These are phyloP conservation scores for Ophiostoma tasmaniense DNA, from an alignment of 2,329 filamentous ascomycete genomes.

Conservation along the genomic window DNA sequence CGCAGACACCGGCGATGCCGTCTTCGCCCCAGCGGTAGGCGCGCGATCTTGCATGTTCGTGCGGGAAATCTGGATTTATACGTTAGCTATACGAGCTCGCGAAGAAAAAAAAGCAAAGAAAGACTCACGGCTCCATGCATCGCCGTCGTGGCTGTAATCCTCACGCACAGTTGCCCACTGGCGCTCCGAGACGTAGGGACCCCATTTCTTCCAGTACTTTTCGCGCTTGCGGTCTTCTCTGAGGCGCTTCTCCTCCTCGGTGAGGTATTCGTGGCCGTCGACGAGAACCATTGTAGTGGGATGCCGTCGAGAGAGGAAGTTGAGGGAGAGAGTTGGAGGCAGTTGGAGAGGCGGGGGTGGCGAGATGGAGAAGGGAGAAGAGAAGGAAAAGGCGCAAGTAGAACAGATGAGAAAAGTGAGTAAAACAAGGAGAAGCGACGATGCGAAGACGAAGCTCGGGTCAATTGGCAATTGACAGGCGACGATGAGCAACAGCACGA, in stretches of 20 bases:
- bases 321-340: neutral
- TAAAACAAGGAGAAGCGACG: neutral
- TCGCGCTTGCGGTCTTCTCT: conserved; percentile 72
- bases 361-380: neutral
- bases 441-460: neutral
- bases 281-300: conserved; percentile 68
- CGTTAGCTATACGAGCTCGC: conserved; percentile 5
- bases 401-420: neutral
- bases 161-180: conserved; percentile 81
- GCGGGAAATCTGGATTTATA: conserved; percentile 69
- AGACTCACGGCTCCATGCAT: conserved; percentile 87
- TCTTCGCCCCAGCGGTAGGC: conserved; percentile 95
- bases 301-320: neutral
- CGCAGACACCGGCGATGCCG: conserved; percentile 87
- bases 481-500: neutral
- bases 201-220: conserved; percentile 99
- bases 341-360: neutral
- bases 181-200: conserved; percentile 83
- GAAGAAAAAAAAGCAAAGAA: conserved; percentile 6
- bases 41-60: conserved; percentile 82
- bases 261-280: conserved; percentile 78
- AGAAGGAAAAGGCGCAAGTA: neutral
- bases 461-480: neutral
- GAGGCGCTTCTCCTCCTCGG: conserved; percentile 82
- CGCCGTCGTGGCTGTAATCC: conserved; percentile 82